Conservation (phyloP, 805 yeast genomes). For the Sungouiella blattae region DNA sequence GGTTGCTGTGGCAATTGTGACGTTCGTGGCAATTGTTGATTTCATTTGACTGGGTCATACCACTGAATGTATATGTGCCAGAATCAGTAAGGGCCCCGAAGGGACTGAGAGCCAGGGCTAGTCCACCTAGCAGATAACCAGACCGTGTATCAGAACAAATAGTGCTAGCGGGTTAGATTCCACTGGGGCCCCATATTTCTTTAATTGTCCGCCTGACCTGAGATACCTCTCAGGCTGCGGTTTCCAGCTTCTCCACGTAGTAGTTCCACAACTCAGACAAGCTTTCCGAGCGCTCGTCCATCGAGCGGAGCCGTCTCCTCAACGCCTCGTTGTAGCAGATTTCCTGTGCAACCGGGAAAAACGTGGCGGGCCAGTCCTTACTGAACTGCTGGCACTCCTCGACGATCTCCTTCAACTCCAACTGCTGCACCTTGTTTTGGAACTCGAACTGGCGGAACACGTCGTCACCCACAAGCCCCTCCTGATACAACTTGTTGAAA, state of each 20-base stretch:
- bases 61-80: no score
- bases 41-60: no score
- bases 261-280: conserved; percentile 36
- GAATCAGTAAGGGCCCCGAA: no score
- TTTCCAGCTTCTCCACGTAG: conserved; percentile 17
- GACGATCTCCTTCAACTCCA: conserved; percentile 75
- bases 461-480: conserved; percentile 90
- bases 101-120: no score
- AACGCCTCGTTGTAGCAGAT: conserved; percentile 90
- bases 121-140: no score
- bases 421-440: conserved; percentile 72
- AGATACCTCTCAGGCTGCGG: no score
- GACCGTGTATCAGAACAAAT: no score
- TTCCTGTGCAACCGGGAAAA: conserved; percentile 80
- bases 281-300: conserved; percentile 37
- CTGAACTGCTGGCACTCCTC: conserved; percentile 69
- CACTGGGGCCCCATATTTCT: no score
- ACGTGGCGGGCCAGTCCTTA: conserved; percentile 74
- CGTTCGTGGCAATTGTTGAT: no score
- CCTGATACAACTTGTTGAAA: conserved; percentile 70
- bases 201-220: no score
- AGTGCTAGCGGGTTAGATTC: no score
- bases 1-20: no score
- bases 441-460: conserved; percentile 75
- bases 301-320: conserved; percentile 60